A percentile compares a stretch with the other conserved stretches of the same genome.
These are phyloP conservation scores for Coemansia sp. DNA, from an alignment of 192 early-diverging fungal genomes.

Conservation along the genomic window DNA sequence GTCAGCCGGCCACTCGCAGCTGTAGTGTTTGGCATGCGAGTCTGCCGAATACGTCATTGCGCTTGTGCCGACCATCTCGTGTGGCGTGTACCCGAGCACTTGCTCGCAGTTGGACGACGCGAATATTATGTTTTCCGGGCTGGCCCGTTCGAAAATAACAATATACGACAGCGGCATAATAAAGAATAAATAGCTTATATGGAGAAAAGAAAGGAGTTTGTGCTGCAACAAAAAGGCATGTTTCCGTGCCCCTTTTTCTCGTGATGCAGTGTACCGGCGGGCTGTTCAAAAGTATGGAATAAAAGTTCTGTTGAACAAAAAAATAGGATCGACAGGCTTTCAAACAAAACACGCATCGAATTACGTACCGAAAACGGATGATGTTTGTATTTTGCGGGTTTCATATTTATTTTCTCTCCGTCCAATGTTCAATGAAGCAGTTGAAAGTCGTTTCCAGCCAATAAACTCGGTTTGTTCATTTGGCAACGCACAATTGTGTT, in stretches of 20 bases:
- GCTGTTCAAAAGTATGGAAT: too few species aligned
- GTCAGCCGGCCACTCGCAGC: constrained; percentile 48
- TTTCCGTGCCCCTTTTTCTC: too few species aligned
- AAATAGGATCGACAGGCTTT: too few species aligned
- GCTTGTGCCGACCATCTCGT: constrained; percentile 47
- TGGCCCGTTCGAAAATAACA: constrained; percentile 32
- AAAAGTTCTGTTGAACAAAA: too few species aligned
- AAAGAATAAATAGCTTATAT: neutral
- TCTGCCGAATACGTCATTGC: constrained; percentile 38
- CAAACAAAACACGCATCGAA: too few species aligned
- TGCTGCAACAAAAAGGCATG: too few species aligned
- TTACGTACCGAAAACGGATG: too few species aligned
- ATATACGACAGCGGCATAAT: constrained; percentile 42
- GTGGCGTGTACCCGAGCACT: constrained; percentile 37
- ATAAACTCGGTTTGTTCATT: neutral
- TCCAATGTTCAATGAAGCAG: too few species aligned
- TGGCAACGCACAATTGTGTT: neutral
- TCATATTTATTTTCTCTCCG: too few species aligned
- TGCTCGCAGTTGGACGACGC: constrained; percentile 31
- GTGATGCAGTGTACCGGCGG: too few species aligned
- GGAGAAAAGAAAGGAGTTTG: too few species aligned
- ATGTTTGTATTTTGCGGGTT: too few species aligned
- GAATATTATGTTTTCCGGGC: constrained; percentile 39
- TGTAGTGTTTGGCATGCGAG: constrained; percentile 44
- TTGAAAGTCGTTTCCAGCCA: neutral